Evolutionary conservation across 2,329 filamentous ascomycete genomes (phyloP).

Genomic region (Verticillium klebahnii): DNA sequence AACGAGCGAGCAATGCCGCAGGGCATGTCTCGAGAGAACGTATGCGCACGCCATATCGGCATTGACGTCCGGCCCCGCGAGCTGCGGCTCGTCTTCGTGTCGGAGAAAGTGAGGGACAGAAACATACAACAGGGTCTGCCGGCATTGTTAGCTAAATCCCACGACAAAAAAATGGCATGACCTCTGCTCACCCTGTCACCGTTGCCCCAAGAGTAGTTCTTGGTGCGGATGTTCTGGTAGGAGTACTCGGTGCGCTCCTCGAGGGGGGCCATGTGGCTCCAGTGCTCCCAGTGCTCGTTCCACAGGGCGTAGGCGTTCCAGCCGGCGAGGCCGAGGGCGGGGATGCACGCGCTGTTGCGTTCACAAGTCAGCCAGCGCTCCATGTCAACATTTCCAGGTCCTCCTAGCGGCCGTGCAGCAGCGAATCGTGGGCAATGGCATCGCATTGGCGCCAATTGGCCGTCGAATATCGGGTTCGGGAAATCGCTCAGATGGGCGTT

Average conservation of each 20-base stretch:
- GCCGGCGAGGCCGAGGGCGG: slow-evolving; percentile 64
- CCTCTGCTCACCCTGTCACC: slow-evolving; percentile 74
- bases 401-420: not conserved
- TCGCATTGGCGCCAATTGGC: not conserved
- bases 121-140: slow-evolving; percentile 63
- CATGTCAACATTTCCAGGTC: not conserved
- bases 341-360: slow-evolving; percentile 62
- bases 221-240: slow-evolving; percentile 96
- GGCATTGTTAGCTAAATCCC: slow-evolving; percentile 1
- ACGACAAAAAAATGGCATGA: slow-evolving; percentile 20
- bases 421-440: not conserved
- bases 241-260: slow-evolving; percentile 92
- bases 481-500: not conserved
- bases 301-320: slow-evolving; percentile 89
- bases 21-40: too few species aligned
- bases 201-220: slow-evolving; percentile 93
- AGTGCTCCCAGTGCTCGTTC: slow-evolving; percentile 97
- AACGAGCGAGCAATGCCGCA: too few species aligned
- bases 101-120: not conserved
- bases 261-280: slow-evolving; percentile 75
- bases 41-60: too few species aligned
- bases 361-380: slow-evolving; percentile 14
- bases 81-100: not conserved
- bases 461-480: not conserved
- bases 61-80: not conserved